Base-by-base conservation (phyloP, 2,329 filamentous ascomycete species). In the Stachybotrys echinatus region DNA sequence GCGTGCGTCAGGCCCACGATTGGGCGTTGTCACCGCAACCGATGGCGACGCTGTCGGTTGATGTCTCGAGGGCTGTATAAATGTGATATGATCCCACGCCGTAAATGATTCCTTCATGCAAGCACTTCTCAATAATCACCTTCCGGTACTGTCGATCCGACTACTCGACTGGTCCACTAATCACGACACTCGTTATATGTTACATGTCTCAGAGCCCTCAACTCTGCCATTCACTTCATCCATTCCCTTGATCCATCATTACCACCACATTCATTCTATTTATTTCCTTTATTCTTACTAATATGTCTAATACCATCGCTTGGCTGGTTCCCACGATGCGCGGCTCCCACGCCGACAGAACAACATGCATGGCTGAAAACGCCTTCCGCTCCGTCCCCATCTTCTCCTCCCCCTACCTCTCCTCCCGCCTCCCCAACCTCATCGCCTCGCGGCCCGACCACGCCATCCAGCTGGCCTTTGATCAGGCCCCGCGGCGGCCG, bases 301-400 rank as follows among this genome's bases (percentile, higher is more conserved):
- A 34, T 34, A 34, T 34, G 27, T 34, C 27, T 5, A 58, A 69
- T 50, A 59, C 68, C 52, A 69, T 71, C 57, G 68, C 68, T 57
- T 71, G 67, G 67, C 66, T 71, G 55, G 63, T 71, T 46, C 68
- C 67, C 39, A 66, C 67, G 51, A 58, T 65, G 20, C 60, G 61
- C 45, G 59, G 62, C 55, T 62, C 65, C 10, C 52, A 51, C 51
- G 65, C 66, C 52, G 66, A 69, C 47, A 64, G 65, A 49, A 57
- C 65, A 23, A 62, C 64, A 3, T 50, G 60, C 23, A 60, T 65
- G 19, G 53, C 62, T 38, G 63, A 65, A 49, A 70, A 70, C 60
- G 50, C 57, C 48, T 55, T 54, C 48, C 61, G 59, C 48, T 53
- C 58, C 40, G 52, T 64, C 48, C 48, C 56, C 23, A 60, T 60